Conservation (phyloP, 805 yeast genomes). For the Jamesozyma jinghongensis region DNA sequence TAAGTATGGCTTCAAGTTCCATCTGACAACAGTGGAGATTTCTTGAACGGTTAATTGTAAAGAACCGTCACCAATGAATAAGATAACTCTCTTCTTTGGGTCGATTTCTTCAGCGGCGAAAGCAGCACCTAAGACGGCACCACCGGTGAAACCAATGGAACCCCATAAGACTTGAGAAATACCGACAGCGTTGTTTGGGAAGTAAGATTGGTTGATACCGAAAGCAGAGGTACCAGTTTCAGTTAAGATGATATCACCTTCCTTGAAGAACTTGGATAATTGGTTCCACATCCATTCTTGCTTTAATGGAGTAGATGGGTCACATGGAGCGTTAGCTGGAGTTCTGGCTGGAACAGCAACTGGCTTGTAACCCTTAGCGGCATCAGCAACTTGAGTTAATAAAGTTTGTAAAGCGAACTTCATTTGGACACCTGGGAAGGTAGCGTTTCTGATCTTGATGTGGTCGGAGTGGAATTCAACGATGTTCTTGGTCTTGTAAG, state of each 20-base stretch:
- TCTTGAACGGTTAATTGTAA: conserved; percentile 68
- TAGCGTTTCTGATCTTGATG: conserved; percentile 60
- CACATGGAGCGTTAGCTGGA: conserved; percentile 37
- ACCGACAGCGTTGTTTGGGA: conserved; percentile 54
- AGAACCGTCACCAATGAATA: conserved; percentile 71
- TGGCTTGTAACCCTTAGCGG: conserved; percentile 38
- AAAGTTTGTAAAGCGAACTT: conserved; percentile 42
- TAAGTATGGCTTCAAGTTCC: conserved; percentile 58
- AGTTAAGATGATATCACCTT: conserved; percentile 58
- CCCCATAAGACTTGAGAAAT: conserved; percentile 73
- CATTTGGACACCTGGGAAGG: conserved; percentile 68
- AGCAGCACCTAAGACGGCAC: conserved; percentile 60
- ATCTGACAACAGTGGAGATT: conserved; percentile 58
- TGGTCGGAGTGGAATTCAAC: conserved; percentile 73
- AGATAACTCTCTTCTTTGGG: conserved; percentile 51
- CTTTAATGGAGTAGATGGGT: conserved; percentile 39
- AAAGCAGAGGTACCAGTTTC: conserved; percentile 73
- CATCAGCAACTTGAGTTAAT: conserved; percentile 32
- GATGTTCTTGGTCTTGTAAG: conserved; percentile 64
- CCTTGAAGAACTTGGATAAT: conserved; percentile 51
- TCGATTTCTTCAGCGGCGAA: conserved; percentile 59
- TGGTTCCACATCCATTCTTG: conserved; percentile 66
- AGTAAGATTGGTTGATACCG: conserved; percentile 57
- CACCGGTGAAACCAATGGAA: conserved; percentile 62
- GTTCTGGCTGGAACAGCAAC: conserved; percentile 48